Percentiles rank a stretch among this genome's conserved stretches.
phyloP scores from a whole-genome alignment of 179 eudicot species.

The Pouteria campechiana region DNA sequence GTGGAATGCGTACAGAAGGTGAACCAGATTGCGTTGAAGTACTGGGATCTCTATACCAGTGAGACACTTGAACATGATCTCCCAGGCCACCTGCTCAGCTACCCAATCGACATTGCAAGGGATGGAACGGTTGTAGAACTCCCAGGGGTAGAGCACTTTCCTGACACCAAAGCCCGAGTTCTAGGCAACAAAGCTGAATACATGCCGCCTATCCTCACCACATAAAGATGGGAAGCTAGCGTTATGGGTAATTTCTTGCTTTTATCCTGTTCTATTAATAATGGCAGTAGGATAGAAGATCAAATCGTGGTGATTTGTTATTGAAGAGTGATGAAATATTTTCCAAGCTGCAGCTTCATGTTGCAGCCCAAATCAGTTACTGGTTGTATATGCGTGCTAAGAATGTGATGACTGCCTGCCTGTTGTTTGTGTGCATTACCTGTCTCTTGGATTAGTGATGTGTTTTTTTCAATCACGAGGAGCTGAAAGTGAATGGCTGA shows the following conservation, averaged over 20 bases:
- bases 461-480: too few relatives aligned
- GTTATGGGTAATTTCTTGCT: background rate
- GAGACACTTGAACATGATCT: constrained; percentile 43
- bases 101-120: constrained; percentile 48
- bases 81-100: constrained; percentile 67
- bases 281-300: too few relatives aligned
- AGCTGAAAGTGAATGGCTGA: too few relatives aligned
- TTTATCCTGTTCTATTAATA: constrained; percentile 1
- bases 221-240: constrained; percentile 7
- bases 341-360: constrained; percentile 11
- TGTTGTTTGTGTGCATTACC: too few relatives aligned
- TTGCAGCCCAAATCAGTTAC: constrained; percentile 6
- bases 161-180: constrained; percentile 61
- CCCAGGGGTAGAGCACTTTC: constrained; percentile 56
- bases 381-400: too few relatives aligned
- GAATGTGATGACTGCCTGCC: too few relatives aligned
- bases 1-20: constrained; percentile 42
- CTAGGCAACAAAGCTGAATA: constrained; percentile 47
- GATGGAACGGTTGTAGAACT: constrained; percentile 47
- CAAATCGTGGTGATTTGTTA: too few relatives aligned
- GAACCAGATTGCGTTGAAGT: constrained; percentile 29
- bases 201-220: constrained; percentile 72
- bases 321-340: too few relatives aligned
- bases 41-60: constrained; percentile 47
- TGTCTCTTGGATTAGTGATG: too few relatives aligned